phyloP scores from a whole-genome alignment of 345 rosid genomes.

The Murraya paniculata region DNA sequence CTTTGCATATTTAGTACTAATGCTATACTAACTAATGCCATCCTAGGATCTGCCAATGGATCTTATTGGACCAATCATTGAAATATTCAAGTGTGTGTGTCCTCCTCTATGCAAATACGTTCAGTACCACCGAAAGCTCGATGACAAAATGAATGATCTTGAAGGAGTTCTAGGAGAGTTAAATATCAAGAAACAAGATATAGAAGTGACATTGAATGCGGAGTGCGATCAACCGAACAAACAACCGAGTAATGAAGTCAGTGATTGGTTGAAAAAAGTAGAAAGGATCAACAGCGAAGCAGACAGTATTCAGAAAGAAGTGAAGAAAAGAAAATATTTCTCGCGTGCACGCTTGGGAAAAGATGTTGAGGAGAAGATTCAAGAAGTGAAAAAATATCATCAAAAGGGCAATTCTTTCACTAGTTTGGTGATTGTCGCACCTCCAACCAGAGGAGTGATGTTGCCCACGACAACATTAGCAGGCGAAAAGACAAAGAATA shows the following conservation, averaged over 20 bases:
- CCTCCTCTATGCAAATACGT: neutral
- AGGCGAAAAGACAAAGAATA: neutral
- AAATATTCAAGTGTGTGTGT: neutral
- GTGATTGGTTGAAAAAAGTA: neutral
- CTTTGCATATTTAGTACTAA: too few species aligned
- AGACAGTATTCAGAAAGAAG: neutral
- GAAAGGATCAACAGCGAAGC: neutral
- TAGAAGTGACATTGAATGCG: neutral
- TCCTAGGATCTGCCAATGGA: neutral
- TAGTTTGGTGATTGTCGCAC: neutral
- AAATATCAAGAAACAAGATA: neutral
- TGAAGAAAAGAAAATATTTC: too few species aligned
- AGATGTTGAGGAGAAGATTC: too few species aligned
- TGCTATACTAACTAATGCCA: too few species aligned
- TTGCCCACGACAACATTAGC: neutral
- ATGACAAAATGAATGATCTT: neutral
- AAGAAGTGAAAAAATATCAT: neutral
- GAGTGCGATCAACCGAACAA: neutral
- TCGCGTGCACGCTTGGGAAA: too few species aligned
- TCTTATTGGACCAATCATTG: neutral
- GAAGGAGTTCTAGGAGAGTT: neutral
- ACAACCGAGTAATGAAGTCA: neutral
- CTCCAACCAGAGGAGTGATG: neutral
- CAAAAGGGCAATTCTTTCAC: neutral
- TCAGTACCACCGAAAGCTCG: too few species aligned